Conservation (phyloP, 116 monocot genomes). For the Dioscorea cayenensis region DNA sequence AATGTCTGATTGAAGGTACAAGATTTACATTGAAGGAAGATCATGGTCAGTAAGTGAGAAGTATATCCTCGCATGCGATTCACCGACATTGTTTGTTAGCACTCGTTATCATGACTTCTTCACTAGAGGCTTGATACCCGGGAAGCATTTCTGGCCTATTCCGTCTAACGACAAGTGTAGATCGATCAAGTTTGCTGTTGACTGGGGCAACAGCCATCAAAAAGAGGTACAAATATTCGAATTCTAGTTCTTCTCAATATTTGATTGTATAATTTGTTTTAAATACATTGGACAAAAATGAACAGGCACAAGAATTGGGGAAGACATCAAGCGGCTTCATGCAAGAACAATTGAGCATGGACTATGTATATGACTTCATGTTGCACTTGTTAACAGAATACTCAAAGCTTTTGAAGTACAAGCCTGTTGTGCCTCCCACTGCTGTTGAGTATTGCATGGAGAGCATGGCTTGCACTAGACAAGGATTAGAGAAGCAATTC, state of each 20-base stretch:
- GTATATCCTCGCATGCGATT: slow-evolving; percentile 28
- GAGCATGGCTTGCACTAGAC: slow-evolving; percentile 5
- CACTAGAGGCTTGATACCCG: slow-evolving; percentile 18
- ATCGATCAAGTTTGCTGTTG: slow-evolving; percentile 34
- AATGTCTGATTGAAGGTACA: slow-evolving; percentile 13
- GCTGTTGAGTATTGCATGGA: slow-evolving; percentile 14
- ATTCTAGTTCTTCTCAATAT: background rate
- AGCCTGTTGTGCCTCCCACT: slow-evolving; percentile 8
- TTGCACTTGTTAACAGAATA: slow-evolving; percentile 14
- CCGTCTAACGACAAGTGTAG: slow-evolving; percentile 16
- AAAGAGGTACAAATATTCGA: background rate
- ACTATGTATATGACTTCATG: slow-evolving; percentile 23
- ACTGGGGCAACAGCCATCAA: slow-evolving; percentile 29
- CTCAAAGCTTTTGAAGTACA: slow-evolving; percentile 15
- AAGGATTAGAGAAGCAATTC: slow-evolving; percentile 8
- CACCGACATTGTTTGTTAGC: slow-evolving; percentile 11
- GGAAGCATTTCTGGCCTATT: slow-evolving; percentile 28
- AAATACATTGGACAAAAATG: background rate
- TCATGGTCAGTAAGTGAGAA: slow-evolving; percentile 37
- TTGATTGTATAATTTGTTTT: background rate
- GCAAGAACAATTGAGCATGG: slow-evolving; percentile 7
- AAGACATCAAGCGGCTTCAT: slow-evolving; percentile 18
- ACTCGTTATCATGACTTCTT: slow-evolving; percentile 24
- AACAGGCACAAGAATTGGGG: slow-evolving; percentile 17
- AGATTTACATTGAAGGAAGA: slow-evolving; percentile 30